phyloP scores from a whole-genome alignment of 1,284 basidiomycete genomes.

The Ganoderma sp. region DNA sequence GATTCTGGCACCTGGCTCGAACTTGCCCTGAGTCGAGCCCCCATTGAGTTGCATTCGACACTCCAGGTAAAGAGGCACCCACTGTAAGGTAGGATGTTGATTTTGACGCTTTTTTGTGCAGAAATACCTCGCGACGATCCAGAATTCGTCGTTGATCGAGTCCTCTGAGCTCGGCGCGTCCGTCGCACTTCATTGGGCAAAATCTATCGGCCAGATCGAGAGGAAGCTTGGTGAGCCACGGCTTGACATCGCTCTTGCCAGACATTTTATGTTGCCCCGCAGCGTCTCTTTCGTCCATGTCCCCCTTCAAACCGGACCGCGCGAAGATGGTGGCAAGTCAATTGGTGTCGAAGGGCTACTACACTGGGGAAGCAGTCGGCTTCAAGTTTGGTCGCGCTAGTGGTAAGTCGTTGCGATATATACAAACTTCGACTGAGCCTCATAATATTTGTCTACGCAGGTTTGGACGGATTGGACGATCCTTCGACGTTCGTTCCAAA shows the following conservation, averaged over 20 bases:
- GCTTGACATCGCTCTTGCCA: not conserved
- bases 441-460: not conserved
- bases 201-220: slow-evolving; percentile 79
- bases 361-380: slow-evolving; percentile 85
- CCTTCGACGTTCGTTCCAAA: slow-evolving; percentile 32
- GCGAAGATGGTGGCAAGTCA: slow-evolving; percentile 81
- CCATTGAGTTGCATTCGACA: slow-evolving; percentile 91
- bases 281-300: slow-evolving; percentile 68
- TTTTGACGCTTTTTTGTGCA: slow-evolving; percentile 39
- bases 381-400: slow-evolving; percentile 63
- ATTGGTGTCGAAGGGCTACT: slow-evolving; percentile 86
- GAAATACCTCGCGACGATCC: slow-evolving; percentile 84
- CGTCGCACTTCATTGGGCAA: slow-evolving; percentile 84
- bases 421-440: not conserved
- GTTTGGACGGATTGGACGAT: slow-evolving; percentile 20
- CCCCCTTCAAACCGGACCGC: slow-evolving; percentile 71
- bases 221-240: slow-evolving; percentile 70
- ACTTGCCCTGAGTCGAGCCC: slow-evolving; percentile 84
- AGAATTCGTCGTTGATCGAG: slow-evolving; percentile 69
- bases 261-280: slow-evolving; percentile 11
- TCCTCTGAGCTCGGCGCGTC: slow-evolving; percentile 89
- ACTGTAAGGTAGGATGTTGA: not conserved
- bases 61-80: slow-evolving; percentile 65
- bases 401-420: slow-evolving; percentile 44
- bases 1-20: slow-evolving; percentile 87